Evolutionary conservation across 345 rosid genomes (phyloP), one percentile per base, ranked within the genome.

Genomic region (Salix brachista): DNA sequence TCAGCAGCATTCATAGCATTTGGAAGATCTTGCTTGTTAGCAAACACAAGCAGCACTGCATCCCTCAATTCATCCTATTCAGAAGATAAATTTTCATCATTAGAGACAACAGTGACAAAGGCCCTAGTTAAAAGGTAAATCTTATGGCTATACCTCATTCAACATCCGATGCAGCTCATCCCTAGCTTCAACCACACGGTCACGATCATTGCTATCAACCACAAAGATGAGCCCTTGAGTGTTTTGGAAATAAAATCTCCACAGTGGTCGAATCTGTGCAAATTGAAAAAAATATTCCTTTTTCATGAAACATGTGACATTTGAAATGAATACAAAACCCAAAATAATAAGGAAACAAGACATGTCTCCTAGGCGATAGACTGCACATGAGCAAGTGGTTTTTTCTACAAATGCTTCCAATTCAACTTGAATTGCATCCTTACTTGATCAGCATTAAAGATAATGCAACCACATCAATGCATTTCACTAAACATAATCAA

Each of bases 21-120:
- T n/a, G 79, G 79, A 76, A 76, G 79, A 76, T 76, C 79, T 48
- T 76, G 79, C 41, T 76, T 76, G 46, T 69, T 76, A 25, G 79
- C 79, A 68, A 75, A 56, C 46, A 76, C 73, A 68, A 76, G 79
- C 34, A 76, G 62, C 56, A 76, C 68, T 17, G 73, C 79, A 76
- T 76, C 79, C 41, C 79, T 72, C 56, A 76, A 54, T 50, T 69
- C 79, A 76, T 76, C 79, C 79, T 76, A 54, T 54, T 19, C 26
- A 25, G 39, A 50, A 37, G 13, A 21, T 32, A 18, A 34, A 72
- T 8, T 23, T 60, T 14, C 36, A 37, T 12, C 1, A 6, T 26
- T 8, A 28, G 0, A 17, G 17, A 2, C 36, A 25, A 26, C 13
- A 62, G 3, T 34, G 1, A 62, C 34, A 13, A 62, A 12, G 28